Base-by-base conservation (phyloP, 2,329 filamentous ascomycete genomes). In the Fusarium nodosum region DNA sequence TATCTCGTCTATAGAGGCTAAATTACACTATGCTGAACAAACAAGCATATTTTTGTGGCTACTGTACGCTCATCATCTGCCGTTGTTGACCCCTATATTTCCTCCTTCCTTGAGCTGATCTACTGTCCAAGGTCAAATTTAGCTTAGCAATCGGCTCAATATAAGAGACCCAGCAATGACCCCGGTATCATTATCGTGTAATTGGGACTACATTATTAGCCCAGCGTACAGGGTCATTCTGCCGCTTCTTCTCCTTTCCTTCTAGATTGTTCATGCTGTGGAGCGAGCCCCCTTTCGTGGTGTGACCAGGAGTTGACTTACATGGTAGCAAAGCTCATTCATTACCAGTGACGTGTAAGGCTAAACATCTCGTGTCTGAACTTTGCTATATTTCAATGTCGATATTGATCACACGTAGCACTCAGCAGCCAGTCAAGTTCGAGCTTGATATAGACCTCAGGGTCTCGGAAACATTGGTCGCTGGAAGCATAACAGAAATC, bases 101-200 rank as follows among this genome's bases (percentile, higher is more conserved):
- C 53, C 38, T 60, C 31, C 41, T 41, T 18, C 15, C 22, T 26
- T 26, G 41, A 18, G 8, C 41, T 31, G 33, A 20, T 47, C 34
- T 50, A 44, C 53, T 36, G 45, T 36, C 47, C 39, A 41, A 63
- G 50, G 31, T 68, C 64, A 60, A 65, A 65, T 65, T 66, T 65
- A 66, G 62, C 62, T 60, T 65, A 65, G 42, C 47, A 45, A 42
- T 52, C 61, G 52, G 33, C 30, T 65, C 62, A 65, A 66, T 65
- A 60, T 63, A 48, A 68, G 39, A 64, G 45, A 54, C 65, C 64
- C 65, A 64, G 64, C 54, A 52, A 47, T 34, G 41, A 52, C 66
- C 67, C 66, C 56, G 50, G 53, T 38, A 68, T 56, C 54, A 39
- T 68, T 47, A 67, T 66, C 52, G 51, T 52, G 50, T 54, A 36